These are phyloP conservation scores for Magnusiomyces clavatus DNA, from an alignment of 1,139 yeast species.

Conservation along the genomic window DNA sequence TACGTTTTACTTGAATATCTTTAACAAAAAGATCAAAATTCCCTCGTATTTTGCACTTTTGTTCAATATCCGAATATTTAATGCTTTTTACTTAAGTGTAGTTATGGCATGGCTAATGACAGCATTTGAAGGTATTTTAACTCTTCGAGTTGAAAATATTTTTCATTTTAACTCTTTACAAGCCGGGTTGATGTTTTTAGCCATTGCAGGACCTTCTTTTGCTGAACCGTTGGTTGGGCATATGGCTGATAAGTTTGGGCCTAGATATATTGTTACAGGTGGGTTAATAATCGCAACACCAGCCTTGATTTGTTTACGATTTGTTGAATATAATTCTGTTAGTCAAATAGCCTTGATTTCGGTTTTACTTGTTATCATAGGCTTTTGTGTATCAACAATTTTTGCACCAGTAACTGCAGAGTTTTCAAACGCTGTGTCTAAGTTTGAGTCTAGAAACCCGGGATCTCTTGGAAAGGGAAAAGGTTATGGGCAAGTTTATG, in stretches of 20 bases:
- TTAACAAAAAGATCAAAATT: constrained; percentile 4
- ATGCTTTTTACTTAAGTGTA: constrained; percentile 24
- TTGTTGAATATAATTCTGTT: constrained; percentile 24
- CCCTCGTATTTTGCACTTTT: constrained; percentile 22
- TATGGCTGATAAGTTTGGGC: constrained; percentile 28
- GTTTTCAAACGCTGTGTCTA: constrained; percentile 24
- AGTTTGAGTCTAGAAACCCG: constrained; percentile 24
- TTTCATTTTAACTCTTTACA: constrained; percentile 29
- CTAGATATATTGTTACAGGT: constrained; percentile 23
- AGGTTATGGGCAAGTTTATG: constrained; percentile 33
- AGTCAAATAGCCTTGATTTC: constrained; percentile 27
- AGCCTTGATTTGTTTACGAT: constrained; percentile 25
- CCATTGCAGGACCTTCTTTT: constrained; percentile 29
- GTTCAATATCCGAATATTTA: constrained; percentile 22
- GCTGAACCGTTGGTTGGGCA: constrained; percentile 31
- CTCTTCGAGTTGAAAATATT: constrained; percentile 27
- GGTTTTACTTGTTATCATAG: constrained; percentile 26
- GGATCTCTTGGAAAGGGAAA: constrained; percentile 30
- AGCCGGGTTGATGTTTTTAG: constrained; percentile 30
- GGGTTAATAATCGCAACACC: constrained; percentile 26
- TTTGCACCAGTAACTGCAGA: constrained; percentile 30
- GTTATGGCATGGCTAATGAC: constrained; percentile 29
- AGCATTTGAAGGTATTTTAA: constrained; percentile 30
- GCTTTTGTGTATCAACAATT: constrained; percentile 22
- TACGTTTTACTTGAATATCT: background rate